Percentiles rank a stretch among this genome's conserved stretches.
phyloP scores from a whole-genome alignment of 208 protist genomes.

The Strigomonas galati region DNA sequence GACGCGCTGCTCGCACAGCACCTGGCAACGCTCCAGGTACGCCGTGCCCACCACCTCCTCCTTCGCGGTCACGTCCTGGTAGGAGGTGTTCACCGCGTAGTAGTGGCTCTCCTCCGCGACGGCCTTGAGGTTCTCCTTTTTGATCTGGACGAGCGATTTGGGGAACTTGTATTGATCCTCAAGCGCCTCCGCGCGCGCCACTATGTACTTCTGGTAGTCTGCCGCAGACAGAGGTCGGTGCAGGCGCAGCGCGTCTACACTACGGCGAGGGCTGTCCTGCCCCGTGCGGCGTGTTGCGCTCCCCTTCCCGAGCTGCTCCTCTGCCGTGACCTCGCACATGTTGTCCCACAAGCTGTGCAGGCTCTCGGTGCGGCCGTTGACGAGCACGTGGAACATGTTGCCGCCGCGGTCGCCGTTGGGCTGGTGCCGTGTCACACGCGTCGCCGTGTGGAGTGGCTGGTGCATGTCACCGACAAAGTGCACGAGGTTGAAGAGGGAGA shows the following conservation, averaged over 20 bases:
- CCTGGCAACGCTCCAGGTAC: conserved; percentile 54
- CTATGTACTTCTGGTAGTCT: conserved; percentile 32
- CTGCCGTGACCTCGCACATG: conserved; percentile 39
- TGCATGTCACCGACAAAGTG: conserved; percentile 87
- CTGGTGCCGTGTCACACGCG: conserved; percentile 33
- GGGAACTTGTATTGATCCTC: conserved; percentile 57
- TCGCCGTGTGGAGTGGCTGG: conserved; percentile 72
- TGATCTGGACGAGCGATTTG: conserved; percentile 11
- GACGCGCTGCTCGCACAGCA: conserved; percentile 49
- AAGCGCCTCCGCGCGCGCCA: conserved; percentile 42
- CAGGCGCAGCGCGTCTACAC: neutral
- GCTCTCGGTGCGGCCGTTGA: conserved; percentile 28
- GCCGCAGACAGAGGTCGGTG: conserved; percentile 41
- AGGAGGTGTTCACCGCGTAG: conserved; percentile 63
- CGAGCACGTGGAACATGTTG: conserved; percentile 44
- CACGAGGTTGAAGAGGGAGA: conserved; percentile 68
- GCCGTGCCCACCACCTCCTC: conserved; percentile 20
- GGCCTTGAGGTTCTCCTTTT: conserved; percentile 14
- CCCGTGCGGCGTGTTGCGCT: neutral
- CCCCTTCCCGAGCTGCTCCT: neutral
- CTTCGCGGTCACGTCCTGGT: conserved; percentile 36
- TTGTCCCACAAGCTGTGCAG: conserved; percentile 85
- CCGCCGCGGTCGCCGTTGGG: conserved; percentile 74
- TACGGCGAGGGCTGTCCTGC: neutral
- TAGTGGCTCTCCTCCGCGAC: conserved; percentile 64